phyloP scores from a whole-genome alignment of 371 early-diverging fungal species.

The Mucor irregularis region DNA sequence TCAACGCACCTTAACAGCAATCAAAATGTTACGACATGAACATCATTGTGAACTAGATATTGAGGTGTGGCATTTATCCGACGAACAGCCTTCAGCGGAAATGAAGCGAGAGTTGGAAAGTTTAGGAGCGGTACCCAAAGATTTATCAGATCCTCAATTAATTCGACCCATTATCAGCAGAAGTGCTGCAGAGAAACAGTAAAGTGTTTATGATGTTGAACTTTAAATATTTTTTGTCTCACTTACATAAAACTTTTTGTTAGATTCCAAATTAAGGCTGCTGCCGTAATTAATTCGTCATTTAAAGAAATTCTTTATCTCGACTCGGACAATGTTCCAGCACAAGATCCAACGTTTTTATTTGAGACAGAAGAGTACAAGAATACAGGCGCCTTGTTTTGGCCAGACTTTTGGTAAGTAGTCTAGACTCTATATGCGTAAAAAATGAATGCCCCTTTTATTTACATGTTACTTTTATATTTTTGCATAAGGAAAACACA shows the following conservation, averaged over 20 bases:
- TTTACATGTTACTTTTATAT: too few relatives aligned
- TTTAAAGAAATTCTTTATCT: slow-evolving; percentile 53
- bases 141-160: slow-evolving; percentile 28
- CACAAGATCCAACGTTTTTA: slow-evolving; percentile 45
- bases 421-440: too few relatives aligned
- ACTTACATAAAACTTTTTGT: background rate
- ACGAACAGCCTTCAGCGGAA: slow-evolving; percentile 30
- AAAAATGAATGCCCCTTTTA: too few relatives aligned
- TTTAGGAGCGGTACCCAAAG: slow-evolving; percentile 24
- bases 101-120: slow-evolving; percentile 10
- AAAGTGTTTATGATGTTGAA: background rate
- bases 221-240: background rate
- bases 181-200: slow-evolving; percentile 44
- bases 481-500: slow-evolving; percentile 42
- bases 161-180: slow-evolving; percentile 31
- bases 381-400: slow-evolving; percentile 53
- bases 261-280: slow-evolving; percentile 55
- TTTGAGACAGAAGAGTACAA: slow-evolving; percentile 46
- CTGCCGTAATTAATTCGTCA: slow-evolving; percentile 47
- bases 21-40: slow-evolving; percentile 26
- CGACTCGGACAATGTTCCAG: slow-evolving; percentile 56
- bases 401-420: slow-evolving; percentile 59
- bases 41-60: slow-evolving; percentile 28
- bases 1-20: slow-evolving; percentile 30
- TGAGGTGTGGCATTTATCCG: slow-evolving; percentile 45